A percentile compares a stretch with the other conserved stretches of the same genome.
phyloP scores from a whole-genome alignment of 495 filamentous ascomycete species.

The Aspergillus nanangensis region DNA sequence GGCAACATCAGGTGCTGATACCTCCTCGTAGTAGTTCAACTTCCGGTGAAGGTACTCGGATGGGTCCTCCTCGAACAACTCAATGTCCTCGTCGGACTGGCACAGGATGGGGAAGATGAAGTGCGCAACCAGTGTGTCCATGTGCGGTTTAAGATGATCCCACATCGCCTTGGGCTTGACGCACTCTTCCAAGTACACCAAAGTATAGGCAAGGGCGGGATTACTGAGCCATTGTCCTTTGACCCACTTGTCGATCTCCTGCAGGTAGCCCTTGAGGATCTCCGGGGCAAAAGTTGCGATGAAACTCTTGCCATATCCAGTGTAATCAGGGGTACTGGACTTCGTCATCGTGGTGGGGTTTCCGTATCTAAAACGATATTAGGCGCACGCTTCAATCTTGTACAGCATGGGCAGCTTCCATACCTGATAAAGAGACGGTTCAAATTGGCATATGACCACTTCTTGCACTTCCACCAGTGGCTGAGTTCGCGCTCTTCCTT shows the following conservation, averaged over 20 bases:
- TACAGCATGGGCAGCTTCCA: conserved; percentile 14
- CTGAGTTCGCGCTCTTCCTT: conserved; percentile 83
- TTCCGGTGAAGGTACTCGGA: conserved; percentile 96
- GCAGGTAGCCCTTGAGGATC: conserved; percentile 87
- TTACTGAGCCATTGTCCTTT: conserved; percentile 96
- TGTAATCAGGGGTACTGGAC: conserved; percentile 64
- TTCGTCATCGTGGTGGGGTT: conserved; percentile 69
- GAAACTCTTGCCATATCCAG: conserved; percentile 82
- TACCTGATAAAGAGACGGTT: conserved; percentile 93
- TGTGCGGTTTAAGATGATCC: conserved; percentile 87
- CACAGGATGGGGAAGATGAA: conserved; percentile 94
- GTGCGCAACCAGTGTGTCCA: conserved; percentile 86
- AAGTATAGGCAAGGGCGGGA: conserved; percentile 82
- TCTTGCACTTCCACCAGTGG: conserved; percentile 99
- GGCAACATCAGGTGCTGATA: conserved; percentile 91
- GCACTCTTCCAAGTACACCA: conserved; percentile 93
- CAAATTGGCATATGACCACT: conserved; percentile 96
- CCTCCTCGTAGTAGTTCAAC: conserved; percentile 96
- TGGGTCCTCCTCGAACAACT: conserved; percentile 89
- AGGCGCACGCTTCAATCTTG: conserved; percentile 6
- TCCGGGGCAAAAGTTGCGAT: conserved; percentile 88
- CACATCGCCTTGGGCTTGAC: conserved; percentile 97
- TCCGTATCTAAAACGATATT: conserved; percentile 63
- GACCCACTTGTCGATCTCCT: conserved; percentile 95
- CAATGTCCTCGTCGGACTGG: conserved; percentile 86